Percentiles rank a stretch among this genome's conserved stretches.
These are phyloP conservation scores for Aureobasidium leucospermi DNA, from an alignment of 2,329 filamentous ascomycete genomes.

Conservation along the genomic window DNA sequence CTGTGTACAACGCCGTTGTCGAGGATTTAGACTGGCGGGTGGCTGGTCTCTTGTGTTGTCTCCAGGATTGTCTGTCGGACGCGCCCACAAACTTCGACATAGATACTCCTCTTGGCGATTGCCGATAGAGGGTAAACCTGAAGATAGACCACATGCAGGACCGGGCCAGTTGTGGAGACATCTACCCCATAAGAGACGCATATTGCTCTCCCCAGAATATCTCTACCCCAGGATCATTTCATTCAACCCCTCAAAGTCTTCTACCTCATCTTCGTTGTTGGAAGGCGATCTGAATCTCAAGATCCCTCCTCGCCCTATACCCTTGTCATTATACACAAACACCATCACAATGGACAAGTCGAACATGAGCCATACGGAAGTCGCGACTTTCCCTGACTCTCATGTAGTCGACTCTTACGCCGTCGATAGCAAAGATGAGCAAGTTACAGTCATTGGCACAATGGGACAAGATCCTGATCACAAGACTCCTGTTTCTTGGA, in stretches of 20 bases:
- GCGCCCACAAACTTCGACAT: background rate
- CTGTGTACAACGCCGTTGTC: background rate
- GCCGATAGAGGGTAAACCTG: background rate
- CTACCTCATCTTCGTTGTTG: background rate
- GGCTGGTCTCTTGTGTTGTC: background rate
- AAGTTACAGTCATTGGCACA: slow-evolving; percentile 8
- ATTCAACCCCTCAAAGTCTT: too few relatives aligned
- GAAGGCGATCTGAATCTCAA: background rate
- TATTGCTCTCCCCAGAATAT: background rate
- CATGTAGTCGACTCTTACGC: slow-evolving; percentile 6
- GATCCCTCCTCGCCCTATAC: background rate
- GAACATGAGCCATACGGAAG: background rate
- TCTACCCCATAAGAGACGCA: background rate
- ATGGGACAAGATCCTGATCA: slow-evolving; percentile 7
- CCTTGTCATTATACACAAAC: background rate
- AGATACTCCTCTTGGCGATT: background rate
- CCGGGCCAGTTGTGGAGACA: background rate
- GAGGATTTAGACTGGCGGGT: background rate
- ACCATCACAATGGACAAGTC: background rate
- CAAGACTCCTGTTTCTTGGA: background rate
- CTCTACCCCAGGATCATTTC: background rate
- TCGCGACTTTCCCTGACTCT: background rate
- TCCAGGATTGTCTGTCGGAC: background rate
- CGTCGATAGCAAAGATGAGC: slow-evolving; percentile 1
- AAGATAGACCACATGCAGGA: background rate